These are phyloP conservation scores for Evansstolkia leycettana DNA, from an alignment of 495 filamentous ascomycete species.

Conservation along the genomic window DNA sequence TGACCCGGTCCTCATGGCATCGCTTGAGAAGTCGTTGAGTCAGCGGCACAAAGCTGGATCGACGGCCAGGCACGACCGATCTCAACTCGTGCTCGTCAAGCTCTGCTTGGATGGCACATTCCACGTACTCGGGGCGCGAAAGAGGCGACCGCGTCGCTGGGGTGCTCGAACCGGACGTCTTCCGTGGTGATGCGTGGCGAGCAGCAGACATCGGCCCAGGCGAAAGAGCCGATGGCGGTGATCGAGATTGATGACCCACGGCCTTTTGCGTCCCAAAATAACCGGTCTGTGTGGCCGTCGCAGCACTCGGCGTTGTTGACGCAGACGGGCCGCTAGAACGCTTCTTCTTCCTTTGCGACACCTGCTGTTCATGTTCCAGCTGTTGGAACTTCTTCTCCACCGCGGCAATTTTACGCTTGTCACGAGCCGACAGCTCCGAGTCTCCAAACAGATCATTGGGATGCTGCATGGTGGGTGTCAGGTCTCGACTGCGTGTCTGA, in stretches of 20 bases:
- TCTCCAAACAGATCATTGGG: constrained; percentile 39
- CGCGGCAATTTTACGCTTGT: constrained; percentile 77
- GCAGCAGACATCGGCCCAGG: constrained; percentile 8
- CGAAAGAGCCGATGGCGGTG: constrained; percentile 14
- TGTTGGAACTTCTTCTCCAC: constrained; percentile 62
- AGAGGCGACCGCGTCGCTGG: constrained; percentile 14
- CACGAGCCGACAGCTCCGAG: constrained; percentile 66
- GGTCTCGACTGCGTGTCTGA: constrained; percentile 69
- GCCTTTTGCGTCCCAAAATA: constrained; percentile 10
- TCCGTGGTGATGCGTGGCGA: constrained; percentile 14
- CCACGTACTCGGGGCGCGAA: constrained; percentile 27
- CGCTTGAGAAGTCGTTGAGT: constrained; percentile 32
- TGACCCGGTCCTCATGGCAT: constrained; percentile 27
- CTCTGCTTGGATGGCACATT: constrained; percentile 35
- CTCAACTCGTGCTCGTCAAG: constrained; percentile 19
- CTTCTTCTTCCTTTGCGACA: constrained; percentile 31
- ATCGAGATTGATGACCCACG: constrained; percentile 13
- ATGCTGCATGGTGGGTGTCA: constrained; percentile 48
- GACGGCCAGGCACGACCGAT: constrained; percentile 5
- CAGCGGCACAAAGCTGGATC: constrained; percentile 21
- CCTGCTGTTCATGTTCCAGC: constrained; percentile 41
- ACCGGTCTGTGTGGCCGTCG: constrained; percentile 11
- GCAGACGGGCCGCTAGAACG: constrained; percentile 30
- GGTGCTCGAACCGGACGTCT: constrained; percentile 19
- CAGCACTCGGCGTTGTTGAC: constrained; percentile 18